Evolutionary conservation across 805 yeast genomes (phyloP), one percentile per base, ranked within the genome.

Genomic region (Phaffomyces antillensis): DNA sequence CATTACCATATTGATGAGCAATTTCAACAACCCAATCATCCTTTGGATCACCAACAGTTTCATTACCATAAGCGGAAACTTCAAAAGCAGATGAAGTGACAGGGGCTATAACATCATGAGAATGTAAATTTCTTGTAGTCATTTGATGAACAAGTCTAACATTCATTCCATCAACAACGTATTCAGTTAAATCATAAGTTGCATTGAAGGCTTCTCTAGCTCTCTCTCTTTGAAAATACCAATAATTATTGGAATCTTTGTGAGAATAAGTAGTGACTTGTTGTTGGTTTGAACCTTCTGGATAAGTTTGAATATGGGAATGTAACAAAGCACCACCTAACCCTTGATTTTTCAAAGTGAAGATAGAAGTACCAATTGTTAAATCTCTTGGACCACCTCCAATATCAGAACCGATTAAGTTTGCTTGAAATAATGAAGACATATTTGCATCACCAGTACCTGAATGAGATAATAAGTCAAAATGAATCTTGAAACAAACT

Each of bases 191-290:
- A 40, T 60, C 52, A 52, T 58, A 60, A 44, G 60, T 61, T 7
- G 42, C 12, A 18, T 44, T 41, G 13, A 39, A 39, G 18, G 41
- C 36, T 10, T 37, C 59, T 16, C 54, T 46, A 8, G 66, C 73
- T 62, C 85, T 72, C 26, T 71, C 73, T 57, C 82, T 73, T 54
- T 83, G 83, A 53, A 88, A 70, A 26, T 73, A 57, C 85, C 96
- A 90, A 44, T 84, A 78, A 62, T 91, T 93, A 66, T 93, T 91
- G 43, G 73, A 66, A 63, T 93, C 98, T 61, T 87, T 87, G 64
- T 81, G 88, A 17, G 90, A 86, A 63, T 93, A 93, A 7, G 93
- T 86, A 25, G 99, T 93, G 41, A 93, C 74, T 65, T 93, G 99
- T 64, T 90, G 97, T 66, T 93, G 98, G 50, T 76, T 75, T 2